phyloP scores from a whole-genome alignment of 2,329 filamentous ascomycete genomes.

The Neophaeococcomyces mojaviensis region DNA sequence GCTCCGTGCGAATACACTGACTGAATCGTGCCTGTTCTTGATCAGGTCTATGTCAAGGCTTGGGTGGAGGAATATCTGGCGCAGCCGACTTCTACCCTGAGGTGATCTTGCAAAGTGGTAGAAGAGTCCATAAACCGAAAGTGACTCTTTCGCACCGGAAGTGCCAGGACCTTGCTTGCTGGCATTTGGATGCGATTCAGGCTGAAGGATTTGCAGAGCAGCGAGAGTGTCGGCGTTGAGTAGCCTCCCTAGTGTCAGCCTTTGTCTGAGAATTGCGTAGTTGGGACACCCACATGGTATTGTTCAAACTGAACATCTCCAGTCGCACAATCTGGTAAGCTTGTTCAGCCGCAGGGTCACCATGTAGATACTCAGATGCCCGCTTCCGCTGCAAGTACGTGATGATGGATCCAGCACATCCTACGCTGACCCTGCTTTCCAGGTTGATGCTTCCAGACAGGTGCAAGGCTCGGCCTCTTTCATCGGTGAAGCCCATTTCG shows the following conservation, averaged over 20 bases:
- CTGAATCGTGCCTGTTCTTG: conserved; percentile 60
- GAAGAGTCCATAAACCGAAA: conserved; percentile 80
- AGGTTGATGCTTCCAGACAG: conserved; percentile 66
- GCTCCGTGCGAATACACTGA: conserved; percentile 57
- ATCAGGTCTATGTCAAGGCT: conserved; percentile 63
- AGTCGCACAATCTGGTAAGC: conserved; percentile 57
- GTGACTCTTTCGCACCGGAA: conserved; percentile 65
- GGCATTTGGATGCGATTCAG: conserved; percentile 74
- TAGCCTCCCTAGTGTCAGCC: conserved; percentile 55
- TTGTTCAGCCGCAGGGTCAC: conserved; percentile 46
- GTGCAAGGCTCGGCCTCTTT: conserved; percentile 58
- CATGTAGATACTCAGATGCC: conserved; percentile 55
- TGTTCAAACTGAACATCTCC: conserved; percentile 65
- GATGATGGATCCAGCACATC: conserved; percentile 83
- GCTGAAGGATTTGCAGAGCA: conserved; percentile 76
- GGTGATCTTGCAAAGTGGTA: conserved; percentile 65
- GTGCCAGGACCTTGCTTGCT: conserved; percentile 64
- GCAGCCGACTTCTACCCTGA: conserved; percentile 67
- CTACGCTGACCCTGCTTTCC: conserved; percentile 66
- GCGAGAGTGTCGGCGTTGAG: conserved; percentile 71
- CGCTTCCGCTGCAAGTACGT: conserved; percentile 65
- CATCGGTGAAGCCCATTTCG: conserved; percentile 42
- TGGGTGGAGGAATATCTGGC: conserved; percentile 76
- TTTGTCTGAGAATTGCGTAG: conserved; percentile 6
- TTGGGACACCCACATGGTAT: conserved; percentile 46